phyloP scores from a whole-genome alignment of 2,329 filamentous ascomycete genomes.

The Sporothrix brunneoviolacea region DNA sequence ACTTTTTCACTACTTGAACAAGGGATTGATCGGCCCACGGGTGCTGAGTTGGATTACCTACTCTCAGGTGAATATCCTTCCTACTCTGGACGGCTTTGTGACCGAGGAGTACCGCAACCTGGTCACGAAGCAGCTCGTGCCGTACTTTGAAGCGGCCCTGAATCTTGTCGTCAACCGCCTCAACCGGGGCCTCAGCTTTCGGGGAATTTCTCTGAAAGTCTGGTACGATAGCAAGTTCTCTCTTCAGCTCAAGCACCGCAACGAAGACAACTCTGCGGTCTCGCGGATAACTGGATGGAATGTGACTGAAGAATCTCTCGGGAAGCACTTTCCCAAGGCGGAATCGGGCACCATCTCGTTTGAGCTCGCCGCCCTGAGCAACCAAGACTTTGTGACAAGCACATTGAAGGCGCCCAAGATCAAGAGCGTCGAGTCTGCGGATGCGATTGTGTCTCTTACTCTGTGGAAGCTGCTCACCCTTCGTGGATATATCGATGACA shows the following conservation, averaged over 20 bases:
- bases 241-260: conserved; percentile 59
- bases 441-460: conserved; percentile 64
- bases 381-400: conserved; percentile 61
- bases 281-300: conserved; percentile 58
- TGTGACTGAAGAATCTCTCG: conserved; percentile 54
- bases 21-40: conserved; percentile 70
- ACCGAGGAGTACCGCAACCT: conserved; percentile 76
- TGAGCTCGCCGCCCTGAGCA: conserved; percentile 61
- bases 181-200: conserved; percentile 76
- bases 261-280: conserved; percentile 41
- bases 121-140: conserved; percentile 65
- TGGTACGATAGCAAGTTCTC: conserved; percentile 75
- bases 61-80: conserved; percentile 67
- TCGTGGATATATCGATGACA: conserved; percentile 71
- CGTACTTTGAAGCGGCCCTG: conserved; percentile 68
- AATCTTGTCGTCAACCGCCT: conserved; percentile 72
- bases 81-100: conserved; percentile 79
- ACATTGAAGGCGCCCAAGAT: conserved; percentile 55
- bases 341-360: conserved; percentile 45
- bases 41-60: conserved; percentile 78
- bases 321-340: conserved; percentile 39
- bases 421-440: conserved; percentile 50
- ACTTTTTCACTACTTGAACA: conserved; percentile 82
- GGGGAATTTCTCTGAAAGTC: conserved; percentile 66
- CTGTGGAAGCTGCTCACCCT: conserved; percentile 88